Evolutionary conservation across 176 grass and related monocot species (phyloP).

Genomic region (Ensete glaucum): DNA sequence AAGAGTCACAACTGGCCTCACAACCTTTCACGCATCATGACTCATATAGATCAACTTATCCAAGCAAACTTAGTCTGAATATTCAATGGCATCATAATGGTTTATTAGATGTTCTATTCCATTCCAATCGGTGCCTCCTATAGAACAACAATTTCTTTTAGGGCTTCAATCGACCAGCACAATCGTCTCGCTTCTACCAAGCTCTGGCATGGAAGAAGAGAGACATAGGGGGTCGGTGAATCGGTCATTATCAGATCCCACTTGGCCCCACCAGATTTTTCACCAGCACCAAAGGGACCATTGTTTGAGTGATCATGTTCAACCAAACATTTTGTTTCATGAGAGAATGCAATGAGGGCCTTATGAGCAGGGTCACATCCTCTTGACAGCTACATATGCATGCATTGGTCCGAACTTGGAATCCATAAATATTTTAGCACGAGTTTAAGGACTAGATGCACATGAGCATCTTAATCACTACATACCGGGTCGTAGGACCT

Average conservation of each 20-base stretch:
- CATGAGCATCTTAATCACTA: conserved; percentile 43
- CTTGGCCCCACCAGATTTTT: conserved; percentile 46
- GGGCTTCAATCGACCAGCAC: conserved; percentile 80
- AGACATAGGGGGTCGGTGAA: conserved; percentile 64
- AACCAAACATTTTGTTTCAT: conserved; percentile 50
- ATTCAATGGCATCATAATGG: conserved; percentile 48
- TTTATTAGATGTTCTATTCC: conserved; percentile 48
- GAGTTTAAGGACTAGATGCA: conserved; percentile 38
- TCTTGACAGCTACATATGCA: conserved; percentile 56
- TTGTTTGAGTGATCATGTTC: conserved; percentile 49
- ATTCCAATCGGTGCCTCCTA: conserved; percentile 62
- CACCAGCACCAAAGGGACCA: conserved; percentile 35
- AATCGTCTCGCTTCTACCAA: conserved; percentile 43
- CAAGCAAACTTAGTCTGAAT: conserved; percentile 70
- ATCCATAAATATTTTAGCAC: no score
- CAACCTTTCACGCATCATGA: conserved; percentile 71
- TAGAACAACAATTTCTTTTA: conserved; percentile 81
- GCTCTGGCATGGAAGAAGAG: conserved; percentile 70
- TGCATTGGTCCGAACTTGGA: conserved; percentile 18
- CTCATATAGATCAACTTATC: conserved; percentile 79
- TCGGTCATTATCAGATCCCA: no score
- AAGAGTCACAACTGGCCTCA: conserved; percentile 58
- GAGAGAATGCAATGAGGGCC: conserved; percentile 56
- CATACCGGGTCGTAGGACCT: conserved; percentile 41
- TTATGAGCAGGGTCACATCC: conserved; percentile 36